phyloP scores from a whole-genome alignment of 306 rosid genomes.

The Hippophae gyantsensis region DNA sequence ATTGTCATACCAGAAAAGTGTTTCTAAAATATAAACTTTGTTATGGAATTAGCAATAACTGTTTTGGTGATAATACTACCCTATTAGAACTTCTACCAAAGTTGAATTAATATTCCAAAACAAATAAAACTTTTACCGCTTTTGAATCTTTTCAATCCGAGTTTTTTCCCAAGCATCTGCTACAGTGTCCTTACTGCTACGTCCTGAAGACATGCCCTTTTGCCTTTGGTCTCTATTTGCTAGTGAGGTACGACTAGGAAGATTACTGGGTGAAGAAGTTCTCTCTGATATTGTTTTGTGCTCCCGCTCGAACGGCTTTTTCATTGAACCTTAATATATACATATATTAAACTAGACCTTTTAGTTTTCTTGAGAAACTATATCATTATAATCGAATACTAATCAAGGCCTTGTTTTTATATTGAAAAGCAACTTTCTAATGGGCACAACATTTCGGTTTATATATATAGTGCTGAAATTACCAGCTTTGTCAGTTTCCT shows the following conservation, averaged over 20 bases:
- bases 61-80: neutral
- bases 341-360: slow-evolving; percentile 24
- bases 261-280: slow-evolving; percentile 15
- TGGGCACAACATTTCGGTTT: neutral
- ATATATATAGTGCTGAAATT: neutral
- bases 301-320: slow-evolving; percentile 27
- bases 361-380: slow-evolving; percentile 8
- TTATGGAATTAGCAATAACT: no score
- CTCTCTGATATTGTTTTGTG: slow-evolving; percentile 16
- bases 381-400: neutral
- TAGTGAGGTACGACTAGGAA: slow-evolving; percentile 21
- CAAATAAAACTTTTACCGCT: slow-evolving; percentile 27
- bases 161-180: slow-evolving; percentile 50
- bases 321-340: slow-evolving; percentile 21
- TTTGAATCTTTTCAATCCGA: slow-evolving; percentile 38
- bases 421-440: neutral
- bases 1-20: no score
- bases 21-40: no score
- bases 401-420: neutral
- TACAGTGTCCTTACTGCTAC: slow-evolving; percentile 18
- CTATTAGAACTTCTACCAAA: neutral
- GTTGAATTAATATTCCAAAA: neutral
- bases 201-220: slow-evolving; percentile 10
- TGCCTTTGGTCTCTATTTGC: slow-evolving; percentile 19
- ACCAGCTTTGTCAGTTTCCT: slow-evolving; percentile 24